A percentile compares a stretch with the other conserved stretches of the same genome.
These are phyloP conservation scores for Chondrostereum purpureum DNA, from an alignment of 1,284 basidiomycete genomes.

Conservation along the genomic window DNA sequence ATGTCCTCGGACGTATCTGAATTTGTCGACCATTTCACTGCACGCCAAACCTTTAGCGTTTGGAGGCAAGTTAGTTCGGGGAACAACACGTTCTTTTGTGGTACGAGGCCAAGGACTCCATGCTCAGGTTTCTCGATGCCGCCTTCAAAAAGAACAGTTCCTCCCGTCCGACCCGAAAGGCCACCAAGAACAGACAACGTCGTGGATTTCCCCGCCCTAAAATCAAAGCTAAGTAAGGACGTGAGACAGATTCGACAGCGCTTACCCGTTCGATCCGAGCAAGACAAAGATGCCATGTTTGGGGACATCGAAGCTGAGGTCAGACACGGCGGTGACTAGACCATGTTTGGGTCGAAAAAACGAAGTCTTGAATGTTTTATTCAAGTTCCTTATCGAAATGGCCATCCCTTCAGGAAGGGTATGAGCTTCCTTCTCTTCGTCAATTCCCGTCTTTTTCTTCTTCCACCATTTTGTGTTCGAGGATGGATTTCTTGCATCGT, in stretches of 20 bases:
- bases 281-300: slow-evolving; percentile 70
- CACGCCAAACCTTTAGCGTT: slow-evolving; percentile 67
- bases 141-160: slow-evolving; percentile 59
- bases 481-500: slow-evolving; percentile 46
- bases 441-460: slow-evolving; percentile 6
- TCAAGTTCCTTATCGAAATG: slow-evolving; percentile 53
- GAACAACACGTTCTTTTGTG: slow-evolving; percentile 80
- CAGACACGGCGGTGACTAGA: slow-evolving; percentile 51
- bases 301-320: slow-evolving; percentile 61
- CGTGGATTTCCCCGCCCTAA: slow-evolving; percentile 76
- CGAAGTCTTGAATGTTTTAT: slow-evolving; percentile 49
- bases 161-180: slow-evolving; percentile 51
- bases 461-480: slow-evolving; percentile 17
- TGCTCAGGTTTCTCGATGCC: slow-evolving; percentile 43
- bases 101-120: slow-evolving; percentile 69
- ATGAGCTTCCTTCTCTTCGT: slow-evolving; percentile 4
- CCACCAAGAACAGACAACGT: slow-evolving; percentile 62
- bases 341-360: slow-evolving; percentile 29
- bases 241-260: slow-evolving; percentile 10
- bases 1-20: slow-evolving; percentile 45
- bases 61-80: slow-evolving; percentile 71
- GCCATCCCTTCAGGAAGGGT: slow-evolving; percentile 36
- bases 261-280: slow-evolving; percentile 66
- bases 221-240: not conserved
- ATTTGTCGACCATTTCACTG: slow-evolving; percentile 60